phyloP scores from a whole-genome alignment of 2,329 filamentous ascomycete species.

The Verticillium alfalfae region DNA sequence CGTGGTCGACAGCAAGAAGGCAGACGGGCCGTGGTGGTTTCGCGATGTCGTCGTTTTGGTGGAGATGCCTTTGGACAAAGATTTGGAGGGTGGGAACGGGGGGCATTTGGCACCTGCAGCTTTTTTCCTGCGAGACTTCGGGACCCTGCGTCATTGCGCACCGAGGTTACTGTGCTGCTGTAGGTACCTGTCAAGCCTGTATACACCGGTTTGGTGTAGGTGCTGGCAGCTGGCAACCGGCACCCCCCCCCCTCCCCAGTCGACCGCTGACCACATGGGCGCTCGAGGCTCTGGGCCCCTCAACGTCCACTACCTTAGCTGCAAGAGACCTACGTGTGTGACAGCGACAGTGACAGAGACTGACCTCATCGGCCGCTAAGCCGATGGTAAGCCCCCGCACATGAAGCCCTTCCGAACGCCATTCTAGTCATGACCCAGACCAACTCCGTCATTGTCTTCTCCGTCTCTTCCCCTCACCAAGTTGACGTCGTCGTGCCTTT shows the following conservation, averaged over 20 bases:
- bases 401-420: too few relatives aligned
- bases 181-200: background rate
- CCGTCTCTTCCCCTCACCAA: too few relatives aligned
- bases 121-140: background rate
- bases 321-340: background rate
- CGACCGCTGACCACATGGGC: too few relatives aligned
- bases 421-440: too few relatives aligned
- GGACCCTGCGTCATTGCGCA: slow-evolving; percentile 1
- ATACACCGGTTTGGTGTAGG: too few relatives aligned
- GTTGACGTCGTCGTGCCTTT: too few relatives aligned
- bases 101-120: background rate
- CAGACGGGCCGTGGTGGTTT: background rate
- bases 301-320: background rate
- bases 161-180: background rate
- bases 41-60: background rate
- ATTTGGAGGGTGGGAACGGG: background rate
- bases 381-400: background rate
- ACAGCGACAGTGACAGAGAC: background rate
- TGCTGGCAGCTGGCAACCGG: too few relatives aligned
- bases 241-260: too few relatives aligned
- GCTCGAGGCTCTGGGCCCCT: background rate
- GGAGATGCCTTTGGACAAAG: background rate
- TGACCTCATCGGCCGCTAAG: background rate
- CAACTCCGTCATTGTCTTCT: too few relatives aligned
- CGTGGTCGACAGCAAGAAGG: background rate